Evolutionary conservation across 352 stramenopile genomes (phyloP), one percentile per base, ranked within the genome.

Genomic region (Globisporangium spinosum): DNA sequence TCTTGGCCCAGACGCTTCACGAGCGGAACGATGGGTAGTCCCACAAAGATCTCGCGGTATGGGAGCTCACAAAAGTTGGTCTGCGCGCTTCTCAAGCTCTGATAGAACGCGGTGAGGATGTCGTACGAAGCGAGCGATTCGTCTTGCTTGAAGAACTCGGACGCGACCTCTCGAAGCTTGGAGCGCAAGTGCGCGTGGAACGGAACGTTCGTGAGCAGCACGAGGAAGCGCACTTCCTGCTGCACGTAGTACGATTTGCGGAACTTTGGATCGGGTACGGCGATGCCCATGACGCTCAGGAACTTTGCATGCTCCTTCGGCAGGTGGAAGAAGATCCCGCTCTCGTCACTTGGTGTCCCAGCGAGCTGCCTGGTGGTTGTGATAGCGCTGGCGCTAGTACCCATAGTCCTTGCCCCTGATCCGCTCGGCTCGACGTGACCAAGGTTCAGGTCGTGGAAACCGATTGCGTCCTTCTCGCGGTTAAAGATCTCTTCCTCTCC

Each of bases 401-500:
- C 6, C 20, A 7, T 22, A 10, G 20, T 27, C 1, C 25, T 22
- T 6, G 25, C 25, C 10, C 12, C 27, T 15, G 29, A 35, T 9
- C 62, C 27, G n/a, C 15, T 65, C 2, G n/a, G 23, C 23, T 49
- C 43, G 2, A 25, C 51, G 53, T 69, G 68, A 17, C 53, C 67
- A 15, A 73, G 49, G 43, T 63, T 69, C 62, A 72, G 70, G 7
- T 78, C 69, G 13, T 70, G 71, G 32, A 79, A 75, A 43, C 73
- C 79, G 27, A 76, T 71, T 0, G 75, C 77, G 65, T 82, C 75
- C 62, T 81, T 71, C 55, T 89, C 83, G n/a, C 81, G 83, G 58
- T 81, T 91, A 70, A 89, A 91, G 29, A 91, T 75, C 51, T 90
- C 83, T 65, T 91, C 83, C 54, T 90, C 80, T 43, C 88, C 79